Evolutionary conservation across 208 protist species (phyloP).

Genomic region (Spongospora subterranea): DNA sequence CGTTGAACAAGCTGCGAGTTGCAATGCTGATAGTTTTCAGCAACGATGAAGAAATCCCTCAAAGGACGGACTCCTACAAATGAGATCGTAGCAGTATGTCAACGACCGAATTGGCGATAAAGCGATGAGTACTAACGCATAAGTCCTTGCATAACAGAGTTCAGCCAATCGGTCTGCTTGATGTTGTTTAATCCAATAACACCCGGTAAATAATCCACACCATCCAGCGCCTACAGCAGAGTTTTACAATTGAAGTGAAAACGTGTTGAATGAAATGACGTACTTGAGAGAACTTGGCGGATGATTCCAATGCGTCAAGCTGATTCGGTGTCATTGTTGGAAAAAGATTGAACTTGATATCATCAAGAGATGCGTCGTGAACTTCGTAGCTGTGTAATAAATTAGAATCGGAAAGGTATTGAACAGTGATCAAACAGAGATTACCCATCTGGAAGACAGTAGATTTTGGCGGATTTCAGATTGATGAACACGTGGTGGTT

Average conservation of each 20-base stretch:
- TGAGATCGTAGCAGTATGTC: not conserved
- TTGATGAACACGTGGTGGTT: constrained; percentile 89
- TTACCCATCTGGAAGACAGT: constrained; percentile 87
- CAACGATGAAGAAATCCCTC: constrained; percentile 76
- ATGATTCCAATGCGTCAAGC: not conserved
- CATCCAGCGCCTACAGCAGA: constrained; percentile 59
- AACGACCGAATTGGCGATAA: not conserved
- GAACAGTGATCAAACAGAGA: too few relatives aligned
- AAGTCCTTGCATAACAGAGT: constrained; percentile 71
- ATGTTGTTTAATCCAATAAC: constrained; percentile 86
- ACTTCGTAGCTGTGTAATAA: constrained; percentile 65
- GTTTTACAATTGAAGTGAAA: not conserved
- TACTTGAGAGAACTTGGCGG: constrained; percentile 31
- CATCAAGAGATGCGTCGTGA: constrained; percentile 78
- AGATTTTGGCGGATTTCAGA: constrained; percentile 75
- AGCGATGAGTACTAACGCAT: too few relatives aligned
- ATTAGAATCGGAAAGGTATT: not conserved
- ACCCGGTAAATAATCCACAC: constrained; percentile 72
- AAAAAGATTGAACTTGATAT: constrained; percentile 77
- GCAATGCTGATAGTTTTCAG: constrained; percentile 45
- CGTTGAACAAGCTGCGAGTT: constrained; percentile 5
- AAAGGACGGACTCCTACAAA: constrained; percentile 66
- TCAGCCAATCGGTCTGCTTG: constrained; percentile 73
- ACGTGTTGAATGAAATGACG: not conserved
- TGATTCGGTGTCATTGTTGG: not conserved